Evolutionary conservation across 306 rosid genomes (phyloP), one percentile per base, ranked within the genome.

Genomic region (Echinosophora koreensis): DNA sequence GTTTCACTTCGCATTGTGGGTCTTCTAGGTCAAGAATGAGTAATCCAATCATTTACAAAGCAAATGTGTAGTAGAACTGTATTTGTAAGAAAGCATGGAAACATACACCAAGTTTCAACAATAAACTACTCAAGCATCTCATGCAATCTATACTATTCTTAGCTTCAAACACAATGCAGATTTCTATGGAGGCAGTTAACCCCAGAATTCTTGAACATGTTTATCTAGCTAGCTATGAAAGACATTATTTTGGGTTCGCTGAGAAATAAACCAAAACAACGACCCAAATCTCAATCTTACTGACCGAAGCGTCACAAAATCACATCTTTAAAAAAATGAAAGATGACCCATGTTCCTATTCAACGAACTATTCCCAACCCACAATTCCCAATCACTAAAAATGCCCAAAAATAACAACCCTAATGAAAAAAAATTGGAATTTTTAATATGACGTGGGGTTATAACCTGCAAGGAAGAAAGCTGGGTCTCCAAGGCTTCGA

Each of bases 401-500:
- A 49, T 6, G 6, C 13, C 54, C 16, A 32, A 15, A 9, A 22
- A 1, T 4, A 2, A 22, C 73, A 81, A 15, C 79, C 79, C 65
- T 64, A 37, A 44, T 8, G 51, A 73, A 22, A 62, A 74, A 76
- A 10, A n/a, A n/a, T n/a, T 3, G 59, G 8, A 38, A 79, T 41
- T 82, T 64, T 64, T 15, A 67, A 72, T 7, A n/a, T 3, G 37
- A 16, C 30, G 67, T n/a, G n/a, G 3, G 54, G 41, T 6, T 58
- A 50, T 51, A 41, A 92, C 98, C 97, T 90, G 99, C 82, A 95
- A 73, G 32, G 88, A 86, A 73, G 97, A 84, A 78, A 95, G 92
- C 83, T 95, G 97, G 71, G 80, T 86, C 86, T 95, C 97, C 83
- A 95, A 91, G 65, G 97, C 87, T 66, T 90, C 94, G 30, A 95